These are phyloP conservation scores for Nidula niveotomentosa DNA, from an alignment of 1,284 basidiomycete species.

Conservation along the genomic window DNA sequence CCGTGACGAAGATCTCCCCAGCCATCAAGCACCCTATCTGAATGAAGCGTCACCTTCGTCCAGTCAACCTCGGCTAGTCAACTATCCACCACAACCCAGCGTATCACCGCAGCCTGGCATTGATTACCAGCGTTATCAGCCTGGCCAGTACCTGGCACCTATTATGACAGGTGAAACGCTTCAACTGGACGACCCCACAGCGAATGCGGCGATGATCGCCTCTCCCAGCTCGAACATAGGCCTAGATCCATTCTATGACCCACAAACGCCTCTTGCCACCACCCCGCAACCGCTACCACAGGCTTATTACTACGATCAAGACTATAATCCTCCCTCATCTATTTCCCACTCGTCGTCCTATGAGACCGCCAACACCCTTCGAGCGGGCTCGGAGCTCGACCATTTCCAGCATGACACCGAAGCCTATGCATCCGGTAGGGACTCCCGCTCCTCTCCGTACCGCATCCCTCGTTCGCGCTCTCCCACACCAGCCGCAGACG, in stretches of 20 bases:
- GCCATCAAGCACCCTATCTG: too few relatives aligned
- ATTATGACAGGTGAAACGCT: slow-evolving; percentile 52
- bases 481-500: slow-evolving; percentile 69
- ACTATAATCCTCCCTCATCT: slow-evolving; percentile 24
- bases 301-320: slow-evolving; percentile 23
- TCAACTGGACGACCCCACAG: slow-evolving; percentile 25
- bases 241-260: slow-evolving; percentile 20
- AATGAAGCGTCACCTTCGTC: background rate
- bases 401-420: slow-evolving; percentile 60
- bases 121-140: slow-evolving; percentile 42
- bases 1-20: too few relatives aligned
- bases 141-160: slow-evolving; percentile 45
- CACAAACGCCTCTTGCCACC: slow-evolving; percentile 8
- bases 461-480: slow-evolving; percentile 63
- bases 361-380: slow-evolving; percentile 24
- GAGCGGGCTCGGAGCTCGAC: slow-evolving; percentile 33
- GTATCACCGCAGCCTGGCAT: slow-evolving; percentile 7
- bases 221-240: slow-evolving; percentile 6
- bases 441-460: slow-evolving; percentile 43
- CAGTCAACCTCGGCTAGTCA: slow-evolving; percentile 3
- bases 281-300: slow-evolving; percentile 2
- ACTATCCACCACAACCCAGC: background rate
- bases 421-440: slow-evolving; percentile 62
- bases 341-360: slow-evolving; percentile 28
- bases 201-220: background rate